Conservation (phyloP, 2,329 filamentous ascomycete genomes). For the Exserohilum turcica region DNA sequence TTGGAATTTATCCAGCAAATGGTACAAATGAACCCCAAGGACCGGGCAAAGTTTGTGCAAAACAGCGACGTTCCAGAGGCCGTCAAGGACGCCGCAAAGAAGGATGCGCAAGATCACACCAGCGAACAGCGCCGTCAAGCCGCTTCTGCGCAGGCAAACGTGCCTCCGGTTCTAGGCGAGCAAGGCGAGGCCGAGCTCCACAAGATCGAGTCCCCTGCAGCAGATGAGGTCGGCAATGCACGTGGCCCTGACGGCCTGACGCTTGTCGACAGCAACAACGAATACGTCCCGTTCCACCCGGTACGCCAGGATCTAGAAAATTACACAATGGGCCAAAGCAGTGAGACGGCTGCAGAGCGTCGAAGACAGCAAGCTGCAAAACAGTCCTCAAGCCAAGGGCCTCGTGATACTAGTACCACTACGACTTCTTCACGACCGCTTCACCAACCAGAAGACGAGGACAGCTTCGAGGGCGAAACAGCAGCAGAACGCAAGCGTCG, state of each 20-base stretch:
- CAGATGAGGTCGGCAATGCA: constrained; percentile 27
- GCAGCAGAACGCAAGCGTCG: constrained; percentile 75
- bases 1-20: constrained; percentile 79
- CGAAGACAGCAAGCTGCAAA: constrained; percentile 47
- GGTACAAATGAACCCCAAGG: constrained; percentile 70
- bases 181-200: constrained; percentile 42
- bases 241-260: constrained; percentile 49
- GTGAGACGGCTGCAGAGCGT: constrained; percentile 51
- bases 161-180: constrained; percentile 42
- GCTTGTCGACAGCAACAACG: constrained; percentile 52
- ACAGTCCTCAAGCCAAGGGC: constrained; percentile 20
- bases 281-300: constrained; percentile 56
- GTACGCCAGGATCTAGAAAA: constrained; percentile 45
- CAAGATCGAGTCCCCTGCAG: constrained; percentile 37
- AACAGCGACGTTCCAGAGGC: constrained; percentile 54
- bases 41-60: constrained; percentile 58
- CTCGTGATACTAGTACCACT: constrained; percentile 15
- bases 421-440: constrained; percentile 20
- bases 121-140: constrained; percentile 36
- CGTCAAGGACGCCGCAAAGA: constrained; percentile 54
- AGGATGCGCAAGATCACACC: constrained; percentile 48
- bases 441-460: constrained; percentile 37
- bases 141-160: constrained; percentile 31
- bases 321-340: constrained; percentile 25
- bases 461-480: constrained; percentile 62